A percentile compares a stretch with the other conserved stretches of the same genome.
phyloP scores from a whole-genome alignment of 2,329 filamentous ascomycete genomes.

The Curvularia eragrostidis region DNA sequence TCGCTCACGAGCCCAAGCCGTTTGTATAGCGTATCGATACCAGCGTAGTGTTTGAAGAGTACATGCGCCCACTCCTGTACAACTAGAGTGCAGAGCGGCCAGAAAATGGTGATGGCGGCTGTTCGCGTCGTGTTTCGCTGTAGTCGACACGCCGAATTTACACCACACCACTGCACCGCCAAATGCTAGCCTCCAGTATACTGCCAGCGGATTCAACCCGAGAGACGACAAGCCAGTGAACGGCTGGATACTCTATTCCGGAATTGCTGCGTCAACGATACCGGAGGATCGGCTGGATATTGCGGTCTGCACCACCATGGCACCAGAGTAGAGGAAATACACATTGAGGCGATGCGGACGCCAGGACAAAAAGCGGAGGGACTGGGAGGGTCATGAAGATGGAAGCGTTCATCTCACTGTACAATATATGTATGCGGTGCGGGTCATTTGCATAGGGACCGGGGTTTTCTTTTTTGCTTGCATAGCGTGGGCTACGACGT shows the following conservation, averaged over 20 bases:
- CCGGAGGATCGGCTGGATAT: background rate
- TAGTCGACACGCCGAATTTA: background rate
- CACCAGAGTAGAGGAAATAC: background rate
- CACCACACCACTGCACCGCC: background rate
- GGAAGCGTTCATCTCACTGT: background rate
- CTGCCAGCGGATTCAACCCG: too few relatives aligned
- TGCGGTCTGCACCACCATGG: background rate
- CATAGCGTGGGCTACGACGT: background rate
- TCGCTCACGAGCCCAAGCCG: constrained; percentile 31
- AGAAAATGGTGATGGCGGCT: background rate
- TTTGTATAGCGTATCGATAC: constrained; percentile 25
- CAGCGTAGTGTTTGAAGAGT: background rate
- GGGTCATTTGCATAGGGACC: constrained; percentile 5
- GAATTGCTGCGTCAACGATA: background rate
- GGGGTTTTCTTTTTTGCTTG: background rate
- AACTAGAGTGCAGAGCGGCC: background rate
- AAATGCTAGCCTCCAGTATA: background rate
- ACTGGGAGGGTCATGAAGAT: background rate
- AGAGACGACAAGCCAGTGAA: background rate
- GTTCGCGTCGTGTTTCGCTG: too few relatives aligned
- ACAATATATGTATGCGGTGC: constrained; percentile 1
- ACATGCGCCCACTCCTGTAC: background rate
- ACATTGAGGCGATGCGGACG: background rate
- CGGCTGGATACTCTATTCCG: background rate
- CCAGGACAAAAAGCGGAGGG: background rate